A percentile compares a stretch with the other conserved stretches of the same genome.
Evolutionary conservation across 139 green algal species (phyloP).

Genomic region (Choricystis sp.): DNA sequence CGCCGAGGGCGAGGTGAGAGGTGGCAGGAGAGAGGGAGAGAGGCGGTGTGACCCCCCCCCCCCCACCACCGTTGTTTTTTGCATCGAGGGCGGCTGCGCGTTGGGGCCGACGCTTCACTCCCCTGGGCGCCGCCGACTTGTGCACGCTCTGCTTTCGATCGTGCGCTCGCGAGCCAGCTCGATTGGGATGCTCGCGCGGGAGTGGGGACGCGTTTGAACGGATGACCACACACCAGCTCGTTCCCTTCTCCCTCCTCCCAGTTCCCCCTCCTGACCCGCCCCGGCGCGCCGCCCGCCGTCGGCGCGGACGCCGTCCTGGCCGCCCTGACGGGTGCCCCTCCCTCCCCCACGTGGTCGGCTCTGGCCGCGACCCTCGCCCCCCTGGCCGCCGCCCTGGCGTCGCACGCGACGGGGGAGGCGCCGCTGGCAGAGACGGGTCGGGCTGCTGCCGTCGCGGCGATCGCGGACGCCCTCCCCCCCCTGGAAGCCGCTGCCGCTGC

Average conservation of each 20-base stretch:
- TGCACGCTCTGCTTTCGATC: no score
- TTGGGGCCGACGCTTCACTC: no score
- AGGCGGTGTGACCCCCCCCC: no score
- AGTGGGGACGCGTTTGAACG: no score
- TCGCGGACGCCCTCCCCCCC: not conserved
- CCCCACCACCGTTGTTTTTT: no score
- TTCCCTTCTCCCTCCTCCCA: not conserved
- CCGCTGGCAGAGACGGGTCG: not conserved
- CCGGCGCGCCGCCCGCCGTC: no score
- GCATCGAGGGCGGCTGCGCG: no score
- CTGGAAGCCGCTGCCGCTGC: not conserved
- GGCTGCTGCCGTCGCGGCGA: not conserved
- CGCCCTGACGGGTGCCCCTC: not conserved
- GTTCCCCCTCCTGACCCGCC: not conserved
- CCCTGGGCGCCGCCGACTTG: no score
- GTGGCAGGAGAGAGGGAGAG: no score
- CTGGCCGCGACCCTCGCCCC: not conserved
- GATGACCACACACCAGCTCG: not conserved
- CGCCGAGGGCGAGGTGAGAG: slow-evolving; percentile 1
- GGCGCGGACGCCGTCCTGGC: not conserved
- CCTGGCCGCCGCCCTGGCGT: not conserved
- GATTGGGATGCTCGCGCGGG: no score
- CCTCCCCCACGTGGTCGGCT: not conserved
- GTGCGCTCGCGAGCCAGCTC: no score
- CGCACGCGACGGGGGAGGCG: not conserved